Evolutionary conservation across 2,329 filamentous ascomycete species (phyloP).

Genomic region (Sporothrix globosa): DNA sequence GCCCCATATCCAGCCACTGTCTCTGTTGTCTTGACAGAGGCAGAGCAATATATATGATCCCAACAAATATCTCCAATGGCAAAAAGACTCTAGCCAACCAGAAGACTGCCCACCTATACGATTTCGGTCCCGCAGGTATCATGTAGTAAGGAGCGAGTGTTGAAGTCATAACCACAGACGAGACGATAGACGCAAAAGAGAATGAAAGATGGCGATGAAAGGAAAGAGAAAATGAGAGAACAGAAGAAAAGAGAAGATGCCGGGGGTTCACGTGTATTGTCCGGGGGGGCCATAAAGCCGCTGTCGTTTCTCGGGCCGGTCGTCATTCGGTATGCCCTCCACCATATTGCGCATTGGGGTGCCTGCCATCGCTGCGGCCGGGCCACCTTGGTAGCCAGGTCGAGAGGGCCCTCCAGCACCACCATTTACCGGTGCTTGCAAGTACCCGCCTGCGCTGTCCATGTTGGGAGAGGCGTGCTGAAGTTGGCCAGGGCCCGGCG

Average conservation of each 20-base stretch:
- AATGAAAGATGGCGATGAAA: background rate
- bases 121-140: slow-evolving; percentile 32
- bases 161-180: slow-evolving; percentile 19
- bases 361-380: slow-evolving; percentile 40
- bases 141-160: slow-evolving; percentile 28
- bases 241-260: background rate
- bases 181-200: slow-evolving; percentile 19
- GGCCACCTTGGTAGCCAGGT: slow-evolving; percentile 24
- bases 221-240: background rate
- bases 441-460: slow-evolving; percentile 51
- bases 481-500: slow-evolving; percentile 52
- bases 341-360: slow-evolving; percentile 43
- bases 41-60: background rate
- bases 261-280: slow-evolving; percentile 31
- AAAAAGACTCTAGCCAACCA: background rate
- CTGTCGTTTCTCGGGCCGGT: slow-evolving; percentile 58
- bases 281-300: slow-evolving; percentile 49
- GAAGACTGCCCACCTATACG: background rate
- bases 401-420: slow-evolving; percentile 38
- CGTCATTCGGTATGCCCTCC: slow-evolving; percentile 45
- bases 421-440: slow-evolving; percentile 45
- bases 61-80: background rate
- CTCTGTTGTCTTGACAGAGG: slow-evolving; percentile 1
- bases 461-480: slow-evolving; percentile 55
- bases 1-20: slow-evolving; percentile 1